Conservation (phyloP, 2,329 filamentous ascomycete genomes). For the Microsporum ferrugineum region DNA sequence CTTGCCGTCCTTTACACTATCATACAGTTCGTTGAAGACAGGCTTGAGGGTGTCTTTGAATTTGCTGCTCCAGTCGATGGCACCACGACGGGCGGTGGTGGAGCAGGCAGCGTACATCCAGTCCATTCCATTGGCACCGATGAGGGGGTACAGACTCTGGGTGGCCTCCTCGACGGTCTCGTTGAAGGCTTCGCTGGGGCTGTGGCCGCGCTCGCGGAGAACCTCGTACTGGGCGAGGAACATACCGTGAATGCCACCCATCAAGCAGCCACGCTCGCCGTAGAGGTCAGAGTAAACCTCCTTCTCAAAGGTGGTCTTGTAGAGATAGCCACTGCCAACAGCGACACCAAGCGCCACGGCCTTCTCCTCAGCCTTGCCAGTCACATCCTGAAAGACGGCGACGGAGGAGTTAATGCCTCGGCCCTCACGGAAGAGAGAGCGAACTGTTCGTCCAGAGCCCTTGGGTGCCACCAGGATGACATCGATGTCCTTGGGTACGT, state of each 20-base stretch:
- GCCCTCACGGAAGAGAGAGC: conserved; percentile 96
- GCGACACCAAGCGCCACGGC: conserved; percentile 92
- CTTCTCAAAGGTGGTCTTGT: conserved; percentile 99
- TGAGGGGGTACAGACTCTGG: conserved; percentile 93
- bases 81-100: conserved; percentile 92
- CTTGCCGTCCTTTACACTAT: conserved; percentile 76
- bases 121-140: conserved; percentile 97
- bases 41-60: conserved; percentile 99
- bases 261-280: conserved; percentile 98
- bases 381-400: conserved; percentile 96
- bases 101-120: conserved; percentile 99
- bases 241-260: conserved; percentile 99
- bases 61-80: conserved; percentile 93
- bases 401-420: conserved; percentile 99
- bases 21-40: conserved; percentile 95
- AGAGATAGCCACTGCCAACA: conserved; percentile 95
- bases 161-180: conserved; percentile 99
- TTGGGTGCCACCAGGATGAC: conserved; percentile 99
- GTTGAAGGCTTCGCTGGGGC: conserved; percentile 97
- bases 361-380: conserved; percentile 96
- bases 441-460: conserved; percentile 96
- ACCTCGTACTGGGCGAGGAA: conserved; percentile 99
- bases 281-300: conserved; percentile 99
- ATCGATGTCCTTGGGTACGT: conserved; percentile 88
- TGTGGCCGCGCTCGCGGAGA: conserved; percentile 95